A percentile compares a stretch with the other conserved stretches of the same genome.
Evolutionary conservation across 306 rosid genomes (phyloP).

Genomic region (Ziziphus jujuba): DNA sequence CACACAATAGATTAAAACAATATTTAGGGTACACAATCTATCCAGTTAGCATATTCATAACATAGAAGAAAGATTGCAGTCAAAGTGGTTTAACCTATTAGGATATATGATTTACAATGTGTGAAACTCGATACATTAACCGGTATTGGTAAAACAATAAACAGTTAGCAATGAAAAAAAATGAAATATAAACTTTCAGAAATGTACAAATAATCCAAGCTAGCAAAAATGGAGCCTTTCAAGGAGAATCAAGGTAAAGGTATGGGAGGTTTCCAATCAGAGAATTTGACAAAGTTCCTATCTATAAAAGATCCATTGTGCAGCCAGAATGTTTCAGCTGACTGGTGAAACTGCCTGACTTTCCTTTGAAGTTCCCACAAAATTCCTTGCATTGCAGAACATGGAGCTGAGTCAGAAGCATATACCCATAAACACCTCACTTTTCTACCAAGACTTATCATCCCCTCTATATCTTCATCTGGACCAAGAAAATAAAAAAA

Average conservation of each 20-base stretch:
- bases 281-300: conserved; percentile 64
- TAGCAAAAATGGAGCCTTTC: conserved; percentile 4
- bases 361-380: conserved; percentile 97
- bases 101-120: no score
- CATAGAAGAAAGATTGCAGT: no score
- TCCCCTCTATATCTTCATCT: conserved; percentile 68
- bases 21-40: no score
- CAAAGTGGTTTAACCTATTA: no score
- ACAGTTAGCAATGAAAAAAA: no score
- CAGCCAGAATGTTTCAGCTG: conserved; percentile 94
- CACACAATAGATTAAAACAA: no score
- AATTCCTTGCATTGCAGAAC: conserved; percentile 90
- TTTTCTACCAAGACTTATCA: conserved; percentile 66
- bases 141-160: no score
- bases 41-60: no score
- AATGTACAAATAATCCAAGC: no score
- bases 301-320: conserved; percentile 76
- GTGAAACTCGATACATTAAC: no score
- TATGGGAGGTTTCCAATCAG: conserved; percentile 73
- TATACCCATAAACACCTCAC: conserved; percentile 78
- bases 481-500: conserved; percentile 14
- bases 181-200: no score
- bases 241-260: conserved; percentile 63
- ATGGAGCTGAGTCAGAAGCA: conserved; percentile 60
- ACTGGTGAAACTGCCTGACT: conserved; percentile 85